Evolutionary conservation across 2,329 filamentous ascomycete species (phyloP).

Genomic region (Cyphellophora europaea): DNA sequence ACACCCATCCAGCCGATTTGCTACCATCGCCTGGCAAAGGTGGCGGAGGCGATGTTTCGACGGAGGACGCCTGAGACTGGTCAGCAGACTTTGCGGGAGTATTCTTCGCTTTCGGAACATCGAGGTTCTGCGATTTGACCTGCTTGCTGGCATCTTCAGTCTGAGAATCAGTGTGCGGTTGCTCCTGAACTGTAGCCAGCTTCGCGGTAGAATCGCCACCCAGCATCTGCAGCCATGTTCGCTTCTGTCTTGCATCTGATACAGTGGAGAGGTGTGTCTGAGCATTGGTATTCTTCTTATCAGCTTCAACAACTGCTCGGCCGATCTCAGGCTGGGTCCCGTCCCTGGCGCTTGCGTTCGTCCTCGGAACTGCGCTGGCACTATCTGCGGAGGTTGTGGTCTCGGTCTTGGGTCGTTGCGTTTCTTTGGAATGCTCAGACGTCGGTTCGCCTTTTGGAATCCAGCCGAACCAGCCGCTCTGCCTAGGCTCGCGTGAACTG

Average conservation of each 20-base stretch:
- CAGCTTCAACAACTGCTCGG: background rate
- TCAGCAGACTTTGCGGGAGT: conserved; percentile 8
- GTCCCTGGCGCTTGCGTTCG: background rate
- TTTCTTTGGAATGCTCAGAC: background rate
- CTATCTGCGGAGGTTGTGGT: background rate
- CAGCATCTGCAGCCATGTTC: conserved; percentile 38
- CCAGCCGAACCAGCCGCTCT: conserved; percentile 17
- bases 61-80: conserved; percentile 12
- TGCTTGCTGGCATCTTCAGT: conserved; percentile 7
- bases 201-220: conserved; percentile 18
- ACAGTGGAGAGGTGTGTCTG: background rate
- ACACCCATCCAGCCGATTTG: conserved; percentile 18
- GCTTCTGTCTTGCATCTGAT: conserved; percentile 22
- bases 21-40: conserved; percentile 11
- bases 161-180: background rate
- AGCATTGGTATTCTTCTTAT: background rate
- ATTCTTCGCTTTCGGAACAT: conserved; percentile 1
- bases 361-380: background rate
- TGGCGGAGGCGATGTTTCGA: conserved; percentile 15
- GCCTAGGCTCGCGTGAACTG: background rate
- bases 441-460: conserved; percentile 1
- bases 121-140: conserved; percentile 7
- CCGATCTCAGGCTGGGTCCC: background rate
- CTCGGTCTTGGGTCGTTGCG: background rate
- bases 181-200: background rate